phyloP scores from a whole-genome alignment of 441 rosid genomes.

The Isatis lusitanica region DNA sequence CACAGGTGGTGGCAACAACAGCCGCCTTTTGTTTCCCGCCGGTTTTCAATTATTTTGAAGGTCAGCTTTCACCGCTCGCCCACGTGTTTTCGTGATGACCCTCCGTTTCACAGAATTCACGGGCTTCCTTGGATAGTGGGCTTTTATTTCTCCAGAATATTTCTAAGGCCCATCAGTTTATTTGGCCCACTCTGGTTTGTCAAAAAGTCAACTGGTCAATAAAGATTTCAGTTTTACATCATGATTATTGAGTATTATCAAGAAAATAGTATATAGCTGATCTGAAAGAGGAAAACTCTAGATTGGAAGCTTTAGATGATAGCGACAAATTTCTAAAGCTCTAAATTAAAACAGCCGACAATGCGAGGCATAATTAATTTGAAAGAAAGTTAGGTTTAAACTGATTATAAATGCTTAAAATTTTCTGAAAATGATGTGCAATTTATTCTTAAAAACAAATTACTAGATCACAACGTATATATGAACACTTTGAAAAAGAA shows the following conservation, averaged over 20 bases:
- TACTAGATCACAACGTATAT: background rate
- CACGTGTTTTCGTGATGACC: conserved; percentile 1
- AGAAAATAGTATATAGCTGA: background rate
- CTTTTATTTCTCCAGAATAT: background rate
- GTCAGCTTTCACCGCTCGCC: conserved; percentile 20
- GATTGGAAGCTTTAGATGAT: conserved; percentile 14
- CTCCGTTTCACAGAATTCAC: background rate
- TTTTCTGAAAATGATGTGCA: conserved; percentile 4
- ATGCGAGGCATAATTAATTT: conserved; percentile 1
- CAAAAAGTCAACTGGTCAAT: background rate
- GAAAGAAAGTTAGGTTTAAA: conserved; percentile 4
- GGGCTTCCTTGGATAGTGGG: background rate
- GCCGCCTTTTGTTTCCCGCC: too few relatives aligned
- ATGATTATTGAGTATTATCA: background rate
- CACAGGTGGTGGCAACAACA: too few relatives aligned
- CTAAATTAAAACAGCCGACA: conserved; percentile 17
- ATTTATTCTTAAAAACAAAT: background rate
- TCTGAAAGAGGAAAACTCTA: conserved; percentile 11
- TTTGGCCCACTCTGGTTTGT: background rate
- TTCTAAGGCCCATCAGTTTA: background rate
- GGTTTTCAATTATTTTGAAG: background rate
- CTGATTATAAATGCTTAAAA: background rate
- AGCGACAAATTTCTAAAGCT: conserved; percentile 4
- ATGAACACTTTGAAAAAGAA: background rate
- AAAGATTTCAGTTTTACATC: background rate